Percentiles rank a stretch among this genome's conserved stretches.
Conservation (phyloP, 2,329 filamentous ascomycete species). For the Fusarium papillatum region DNA sequence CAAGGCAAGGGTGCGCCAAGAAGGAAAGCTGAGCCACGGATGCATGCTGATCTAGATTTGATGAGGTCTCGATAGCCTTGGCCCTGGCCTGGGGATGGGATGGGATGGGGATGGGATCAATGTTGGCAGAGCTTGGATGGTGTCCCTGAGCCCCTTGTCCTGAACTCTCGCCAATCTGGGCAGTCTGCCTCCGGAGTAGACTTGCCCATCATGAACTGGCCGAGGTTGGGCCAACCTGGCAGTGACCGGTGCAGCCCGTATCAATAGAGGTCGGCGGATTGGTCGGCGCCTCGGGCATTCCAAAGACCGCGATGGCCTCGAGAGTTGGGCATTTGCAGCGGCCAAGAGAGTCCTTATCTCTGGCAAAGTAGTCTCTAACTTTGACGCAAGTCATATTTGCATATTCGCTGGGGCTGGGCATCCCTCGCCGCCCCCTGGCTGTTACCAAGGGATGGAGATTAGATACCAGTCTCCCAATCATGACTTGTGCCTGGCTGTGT, state of each 20-base stretch:
- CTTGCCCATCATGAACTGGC: background rate
- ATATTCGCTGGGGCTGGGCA: slow-evolving; percentile 32
- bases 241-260: background rate
- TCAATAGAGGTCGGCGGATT: background rate
- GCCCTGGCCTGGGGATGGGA: background rate
- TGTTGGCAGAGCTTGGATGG: background rate
- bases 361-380: slow-evolving; percentile 1
- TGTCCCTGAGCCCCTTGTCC: background rate
- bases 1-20: slow-evolving; percentile 9
- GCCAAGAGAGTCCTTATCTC: slow-evolving; percentile 18
- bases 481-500: slow-evolving; percentile 26
- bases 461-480: slow-evolving; percentile 45
- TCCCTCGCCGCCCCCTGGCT: slow-evolving; percentile 31
- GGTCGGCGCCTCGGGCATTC: background rate
- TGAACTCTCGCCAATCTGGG: background rate
- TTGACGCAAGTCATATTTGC: slow-evolving; percentile 31
- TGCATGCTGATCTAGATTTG: slow-evolving; percentile 10
- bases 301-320: background rate
- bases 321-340: background rate
- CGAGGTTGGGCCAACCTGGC: background rate
- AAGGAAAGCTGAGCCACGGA: background rate
- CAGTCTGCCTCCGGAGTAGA: background rate
- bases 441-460: slow-evolving; percentile 40
- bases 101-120: slow-evolving; percentile 1
- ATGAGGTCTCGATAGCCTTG: slow-evolving; percentile 8